Percentiles rank a stretch among this genome's conserved stretches.
These are phyloP conservation scores for Boletus insuetus DNA, from an alignment of 768 basidiomycete genomes.

Conservation along the genomic window DNA sequence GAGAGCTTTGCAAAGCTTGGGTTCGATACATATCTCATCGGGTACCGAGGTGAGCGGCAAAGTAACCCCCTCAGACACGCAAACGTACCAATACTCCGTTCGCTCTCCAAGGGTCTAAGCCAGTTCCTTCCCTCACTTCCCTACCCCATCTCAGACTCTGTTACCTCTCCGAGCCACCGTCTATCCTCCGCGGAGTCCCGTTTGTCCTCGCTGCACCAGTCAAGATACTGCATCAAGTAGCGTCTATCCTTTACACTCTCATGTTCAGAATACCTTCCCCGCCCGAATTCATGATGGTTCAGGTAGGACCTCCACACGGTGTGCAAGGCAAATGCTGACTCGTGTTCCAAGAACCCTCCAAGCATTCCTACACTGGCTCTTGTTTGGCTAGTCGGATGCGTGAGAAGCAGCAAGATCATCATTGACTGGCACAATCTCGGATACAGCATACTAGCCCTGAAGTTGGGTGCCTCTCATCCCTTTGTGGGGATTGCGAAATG, in stretches of 20 bases:
- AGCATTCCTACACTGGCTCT: constrained; percentile 91
- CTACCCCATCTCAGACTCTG: constrained; percentile 61
- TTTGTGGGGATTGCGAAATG: constrained; percentile 73
- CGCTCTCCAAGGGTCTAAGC: constrained; percentile 60
- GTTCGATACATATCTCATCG: constrained; percentile 79
- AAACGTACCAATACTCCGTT: neutral
- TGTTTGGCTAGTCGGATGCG: constrained; percentile 66
- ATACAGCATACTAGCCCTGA: constrained; percentile 86
- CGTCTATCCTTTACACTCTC: constrained; percentile 59
- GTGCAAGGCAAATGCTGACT: neutral
- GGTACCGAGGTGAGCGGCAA: constrained; percentile 70
- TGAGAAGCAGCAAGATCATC: constrained; percentile 81
- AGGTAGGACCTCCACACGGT: constrained; percentile 50
- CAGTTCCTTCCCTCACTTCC: constrained; percentile 68
- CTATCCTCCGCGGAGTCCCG: constrained; percentile 50
- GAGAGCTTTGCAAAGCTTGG: constrained; percentile 82
- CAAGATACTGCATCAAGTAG: constrained; percentile 73
- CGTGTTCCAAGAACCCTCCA: constrained; percentile 78
- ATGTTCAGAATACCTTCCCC: constrained; percentile 58
- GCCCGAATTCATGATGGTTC: constrained; percentile 85
- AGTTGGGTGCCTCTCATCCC: constrained; percentile 62
- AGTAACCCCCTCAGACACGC: neutral
- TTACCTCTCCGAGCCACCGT: constrained; percentile 66
- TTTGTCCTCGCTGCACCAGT: constrained; percentile 75
- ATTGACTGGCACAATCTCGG: constrained; percentile 99